Percentiles rank a stretch among this genome's conserved stretches.
These are phyloP conservation scores for Suillus spraguei DNA, from an alignment of 768 basidiomycete species.

Conservation along the genomic window DNA sequence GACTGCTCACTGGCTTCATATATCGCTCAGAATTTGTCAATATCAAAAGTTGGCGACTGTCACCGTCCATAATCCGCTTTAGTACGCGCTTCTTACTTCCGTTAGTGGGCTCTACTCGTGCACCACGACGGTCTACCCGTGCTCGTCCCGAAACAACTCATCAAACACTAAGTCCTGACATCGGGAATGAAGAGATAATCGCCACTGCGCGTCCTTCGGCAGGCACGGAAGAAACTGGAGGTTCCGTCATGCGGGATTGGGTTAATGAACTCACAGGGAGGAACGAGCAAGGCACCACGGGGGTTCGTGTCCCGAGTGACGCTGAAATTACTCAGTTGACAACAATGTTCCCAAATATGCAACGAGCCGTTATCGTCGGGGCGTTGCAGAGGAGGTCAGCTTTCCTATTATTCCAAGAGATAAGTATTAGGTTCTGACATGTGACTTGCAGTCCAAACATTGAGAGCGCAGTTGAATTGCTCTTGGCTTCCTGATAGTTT, in stretches of 20 bases:
- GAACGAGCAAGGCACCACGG: slow-evolving; percentile 50
- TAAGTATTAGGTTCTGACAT: slow-evolving; percentile 3
- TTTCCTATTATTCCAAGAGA: slow-evolving; percentile 11
- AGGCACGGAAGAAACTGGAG: slow-evolving; percentile 31
- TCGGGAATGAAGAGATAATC: slow-evolving; percentile 58
- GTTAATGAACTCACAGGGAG: slow-evolving; percentile 78
- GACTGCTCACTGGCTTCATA: slow-evolving; percentile 69
- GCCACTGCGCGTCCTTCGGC: slow-evolving; percentile 56
- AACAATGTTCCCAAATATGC: slow-evolving; percentile 83
- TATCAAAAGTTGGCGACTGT: slow-evolving; percentile 79
- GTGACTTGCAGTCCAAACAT: slow-evolving; percentile 60
- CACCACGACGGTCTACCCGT: slow-evolving; percentile 69
- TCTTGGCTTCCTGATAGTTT: slow-evolving; percentile 55
- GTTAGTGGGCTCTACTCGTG: slow-evolving; percentile 62
- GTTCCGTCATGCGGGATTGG: slow-evolving; percentile 75
- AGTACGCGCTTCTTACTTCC: slow-evolving; percentile 62
- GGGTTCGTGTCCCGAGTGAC: slow-evolving; percentile 72
- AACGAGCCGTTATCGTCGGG: slow-evolving; percentile 69
- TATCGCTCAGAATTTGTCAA: slow-evolving; percentile 84
- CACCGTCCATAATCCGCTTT: slow-evolving; percentile 57
- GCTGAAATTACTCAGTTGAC: slow-evolving; percentile 74
- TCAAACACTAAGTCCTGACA: slow-evolving; percentile 19
- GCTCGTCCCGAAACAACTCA: slow-evolving; percentile 64
- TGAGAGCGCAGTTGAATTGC: slow-evolving; percentile 80
- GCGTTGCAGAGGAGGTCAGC: slow-evolving; percentile 83